These are phyloP conservation scores for Cutaneotrichosporon arboriforme DNA, from an alignment of 1,284 basidiomycete genomes.

Conservation along the genomic window DNA sequence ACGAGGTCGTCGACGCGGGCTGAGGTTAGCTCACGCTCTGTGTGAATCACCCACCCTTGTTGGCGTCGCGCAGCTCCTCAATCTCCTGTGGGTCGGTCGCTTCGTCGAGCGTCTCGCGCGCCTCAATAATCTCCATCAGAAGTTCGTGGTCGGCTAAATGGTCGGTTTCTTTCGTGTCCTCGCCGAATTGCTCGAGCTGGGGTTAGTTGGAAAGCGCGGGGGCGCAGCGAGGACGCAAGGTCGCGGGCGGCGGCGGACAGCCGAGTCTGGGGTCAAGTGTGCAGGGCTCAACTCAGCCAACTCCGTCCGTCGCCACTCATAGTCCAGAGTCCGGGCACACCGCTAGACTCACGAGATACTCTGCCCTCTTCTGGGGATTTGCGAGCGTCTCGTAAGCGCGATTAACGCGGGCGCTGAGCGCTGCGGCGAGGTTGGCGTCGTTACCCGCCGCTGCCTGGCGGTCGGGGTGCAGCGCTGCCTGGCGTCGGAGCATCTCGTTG, in stretches of 20 bases:
- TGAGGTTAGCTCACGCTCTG: constrained; percentile 33
- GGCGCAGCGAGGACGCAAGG: not conserved
- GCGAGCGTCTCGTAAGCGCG: constrained; percentile 44
- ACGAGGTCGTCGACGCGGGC: constrained; percentile 56
- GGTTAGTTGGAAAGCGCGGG: no score
- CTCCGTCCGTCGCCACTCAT: no score
- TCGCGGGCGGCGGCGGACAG: no score
- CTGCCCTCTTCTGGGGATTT: constrained; percentile 41
- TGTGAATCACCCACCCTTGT: constrained; percentile 55
- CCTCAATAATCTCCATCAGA: constrained; percentile 72
- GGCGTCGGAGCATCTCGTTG: constrained; percentile 33
- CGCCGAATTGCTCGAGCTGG: constrained; percentile 58
- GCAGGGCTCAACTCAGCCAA: no score
- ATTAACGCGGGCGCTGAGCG: constrained; percentile 41
- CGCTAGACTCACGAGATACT: constrained; percentile 44
- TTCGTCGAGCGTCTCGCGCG: constrained; percentile 71
- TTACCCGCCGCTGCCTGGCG: constrained; percentile 27
- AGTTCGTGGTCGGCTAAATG: constrained; percentile 66
- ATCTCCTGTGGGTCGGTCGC: constrained; percentile 55
- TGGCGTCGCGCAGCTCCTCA: constrained; percentile 54
- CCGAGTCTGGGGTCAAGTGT: no score
- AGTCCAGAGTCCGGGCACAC: no score
- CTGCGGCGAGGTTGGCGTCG: constrained; percentile 30
- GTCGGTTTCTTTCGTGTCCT: constrained; percentile 65
- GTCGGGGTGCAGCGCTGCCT: constrained; percentile 45